phyloP scores from a whole-genome alignment of 163 green algal species.

The Volvox carteri region DNA sequence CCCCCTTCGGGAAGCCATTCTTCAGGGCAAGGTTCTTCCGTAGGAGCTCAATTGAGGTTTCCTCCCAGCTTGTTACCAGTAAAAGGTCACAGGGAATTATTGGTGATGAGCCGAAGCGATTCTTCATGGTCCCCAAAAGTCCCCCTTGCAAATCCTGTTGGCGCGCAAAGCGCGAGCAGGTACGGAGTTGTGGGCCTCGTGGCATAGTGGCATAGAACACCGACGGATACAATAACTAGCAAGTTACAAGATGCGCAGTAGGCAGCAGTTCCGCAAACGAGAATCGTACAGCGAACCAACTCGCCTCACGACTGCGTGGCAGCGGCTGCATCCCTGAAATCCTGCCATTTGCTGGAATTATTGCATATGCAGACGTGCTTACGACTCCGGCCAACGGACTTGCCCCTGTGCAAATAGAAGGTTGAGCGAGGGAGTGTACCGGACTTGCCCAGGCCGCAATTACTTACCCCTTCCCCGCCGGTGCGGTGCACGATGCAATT shows the following conservation, averaged over 20 bases:
- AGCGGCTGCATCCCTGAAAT: not conserved
- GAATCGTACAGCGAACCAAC: not conserved
- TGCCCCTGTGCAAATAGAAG: not conserved
- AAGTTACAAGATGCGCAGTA: not conserved
- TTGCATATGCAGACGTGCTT: not conserved
- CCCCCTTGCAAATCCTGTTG: conserved; percentile 20
- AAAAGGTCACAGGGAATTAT: conserved; percentile 27
- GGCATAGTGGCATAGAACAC: too few species aligned
- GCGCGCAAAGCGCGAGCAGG: not conserved
- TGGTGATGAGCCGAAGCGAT: not conserved
- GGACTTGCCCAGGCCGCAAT: not conserved
- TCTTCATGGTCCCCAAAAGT: conserved; percentile 1
- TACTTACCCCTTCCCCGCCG: not conserved
- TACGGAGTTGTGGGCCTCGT: too few species aligned
- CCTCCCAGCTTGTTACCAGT: conserved; percentile 35
- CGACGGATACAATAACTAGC: not conserved
- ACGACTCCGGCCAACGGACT: not conserved
- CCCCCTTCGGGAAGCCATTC: conserved; percentile 21
- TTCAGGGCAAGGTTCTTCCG: not conserved
- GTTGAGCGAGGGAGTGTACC: not conserved
- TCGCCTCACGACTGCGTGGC: not conserved
- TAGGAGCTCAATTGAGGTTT: not conserved
- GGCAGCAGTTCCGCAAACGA: too few species aligned
- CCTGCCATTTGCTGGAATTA: not conserved
- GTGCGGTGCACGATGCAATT: conserved; percentile 10